Evolutionary conservation across 1,284 basidiomycete genomes (phyloP), one percentile per base, ranked within the genome.

Genomic region (Cryptococcus hybrid): DNA sequence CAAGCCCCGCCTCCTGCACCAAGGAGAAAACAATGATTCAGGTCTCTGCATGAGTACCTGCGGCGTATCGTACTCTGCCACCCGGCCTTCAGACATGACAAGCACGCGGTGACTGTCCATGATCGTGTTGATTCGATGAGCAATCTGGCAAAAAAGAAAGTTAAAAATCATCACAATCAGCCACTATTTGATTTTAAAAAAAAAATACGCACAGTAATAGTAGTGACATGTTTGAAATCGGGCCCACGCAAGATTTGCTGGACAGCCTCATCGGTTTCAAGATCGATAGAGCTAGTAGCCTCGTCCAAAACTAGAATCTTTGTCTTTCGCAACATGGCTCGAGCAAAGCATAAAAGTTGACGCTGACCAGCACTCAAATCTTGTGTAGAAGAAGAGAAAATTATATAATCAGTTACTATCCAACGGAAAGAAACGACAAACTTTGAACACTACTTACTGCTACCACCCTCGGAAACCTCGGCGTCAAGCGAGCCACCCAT

Each of bases 231-330:
- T 39, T 71, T 69, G 67, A 81, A 81, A 62, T 80, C 78, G 2
- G 69, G 58, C 1, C 74, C 75, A 35, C 77, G 66, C 47, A 79
- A 61, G 47, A 78, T 77, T 43, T 70, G 59, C 62, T 78, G 76
- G 35, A 79, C 74, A 24, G 88, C 87, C 52, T 84, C 83, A 75
- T 96, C 92, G 2, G 92, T 96, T 71, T 94, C 90, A 42, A 95
- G 80, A 71, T 95, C 92, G 55, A 96, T 90, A 11, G 66, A 68
- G 47, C 64, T 69, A 3, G 77, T 78, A 30, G 76, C 76, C 83
- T 96, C 92, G 72, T 97, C 93, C 13, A 96, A 82, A 1, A 96
- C 89, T 1, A 96, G 81, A 43, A 97, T 88, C 77, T 88, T 92
- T 9, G 88, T 86, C 83, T 88, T 87, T 46, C 86, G 82, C 56